Conservation (phyloP, 2,329 filamentous ascomycete species). For the Neonectria neomacrospora region DNA sequence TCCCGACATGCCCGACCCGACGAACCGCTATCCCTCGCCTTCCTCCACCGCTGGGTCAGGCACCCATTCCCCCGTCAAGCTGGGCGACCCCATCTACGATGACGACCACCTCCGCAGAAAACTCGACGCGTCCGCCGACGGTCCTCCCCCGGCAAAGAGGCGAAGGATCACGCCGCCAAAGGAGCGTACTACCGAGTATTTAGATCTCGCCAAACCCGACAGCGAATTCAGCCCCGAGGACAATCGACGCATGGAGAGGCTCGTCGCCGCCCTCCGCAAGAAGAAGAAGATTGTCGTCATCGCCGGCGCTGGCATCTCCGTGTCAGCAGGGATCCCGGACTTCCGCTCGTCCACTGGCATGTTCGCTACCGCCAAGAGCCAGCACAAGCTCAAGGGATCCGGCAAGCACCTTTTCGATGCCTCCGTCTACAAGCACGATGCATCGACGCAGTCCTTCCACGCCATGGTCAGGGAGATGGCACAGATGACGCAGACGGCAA, state of each 20-base stretch:
- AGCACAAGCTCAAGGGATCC: slow-evolving; percentile 88
- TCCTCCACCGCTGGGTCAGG: slow-evolving; percentile 59
- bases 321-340: slow-evolving; percentile 95
- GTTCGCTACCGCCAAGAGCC: slow-evolving; percentile 84
- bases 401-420: slow-evolving; percentile 98
- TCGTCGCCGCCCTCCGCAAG: slow-evolving; percentile 80
- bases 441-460: slow-evolving; percentile 90
- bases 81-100: slow-evolving; percentile 51
- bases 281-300: slow-evolving; percentile 98
- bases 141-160: slow-evolving; percentile 78
- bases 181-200: slow-evolving; percentile 81
- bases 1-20: slow-evolving; percentile 54
- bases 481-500: slow-evolving; percentile 77
- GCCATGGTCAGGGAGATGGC: slow-evolving; percentile 94
- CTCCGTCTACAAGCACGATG: slow-evolving; percentile 93
- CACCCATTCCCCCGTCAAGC: slow-evolving; percentile 62
- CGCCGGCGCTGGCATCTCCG: slow-evolving; percentile 95
- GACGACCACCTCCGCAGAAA: slow-evolving; percentile 47
- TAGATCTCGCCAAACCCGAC: slow-evolving; percentile 73
- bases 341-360: slow-evolving; percentile 93
- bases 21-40: slow-evolving; percentile 64
- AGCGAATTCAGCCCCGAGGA: slow-evolving; percentile 59
- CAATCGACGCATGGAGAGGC: slow-evolving; percentile 69
- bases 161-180: slow-evolving; percentile 71
- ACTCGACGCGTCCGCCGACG: slow-evolving; percentile 55